Conservation (phyloP, 805 yeast species). For the Pichia nakasei region DNA sequence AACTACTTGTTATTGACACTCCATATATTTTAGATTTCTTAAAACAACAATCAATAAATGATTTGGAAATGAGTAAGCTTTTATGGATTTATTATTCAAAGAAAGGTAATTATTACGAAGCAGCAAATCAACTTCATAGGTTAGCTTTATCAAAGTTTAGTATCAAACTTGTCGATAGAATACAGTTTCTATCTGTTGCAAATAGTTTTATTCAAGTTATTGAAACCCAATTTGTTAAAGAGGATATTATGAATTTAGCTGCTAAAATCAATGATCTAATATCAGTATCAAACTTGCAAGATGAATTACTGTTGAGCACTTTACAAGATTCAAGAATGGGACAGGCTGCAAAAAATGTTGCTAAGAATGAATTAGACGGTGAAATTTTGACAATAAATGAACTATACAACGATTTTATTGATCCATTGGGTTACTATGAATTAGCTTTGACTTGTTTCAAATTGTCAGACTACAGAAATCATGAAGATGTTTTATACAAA, state of each 20-base stretch:
- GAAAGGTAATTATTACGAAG: conserved; percentile 65
- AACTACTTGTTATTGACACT: conserved; percentile 71
- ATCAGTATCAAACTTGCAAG: conserved; percentile 81
- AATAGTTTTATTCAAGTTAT: conserved; percentile 86
- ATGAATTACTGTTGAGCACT: conserved; percentile 48
- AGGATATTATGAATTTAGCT: conserved; percentile 63
- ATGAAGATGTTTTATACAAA: conserved; percentile 71
- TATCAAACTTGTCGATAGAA: conserved; percentile 60
- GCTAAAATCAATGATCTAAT: conserved; percentile 67
- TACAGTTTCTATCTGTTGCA: conserved; percentile 85
- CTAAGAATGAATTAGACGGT: conserved; percentile 48
- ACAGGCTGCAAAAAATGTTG: conserved; percentile 39
- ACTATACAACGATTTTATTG: conserved; percentile 77
- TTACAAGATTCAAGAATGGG: conserved; percentile 41
- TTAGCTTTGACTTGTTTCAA: conserved; percentile 71
- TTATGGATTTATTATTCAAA: conserved; percentile 87
- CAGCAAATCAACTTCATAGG: conserved; percentile 73
- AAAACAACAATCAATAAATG: conserved; percentile 53
- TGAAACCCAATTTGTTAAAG: conserved; percentile 68
- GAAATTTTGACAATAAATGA: conserved; percentile 66
- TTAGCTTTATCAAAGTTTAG: conserved; percentile 69
- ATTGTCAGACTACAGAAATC: conserved; percentile 75
- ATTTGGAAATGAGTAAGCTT: conserved; percentile 68
- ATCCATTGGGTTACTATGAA: conserved; percentile 81
- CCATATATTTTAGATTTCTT: conserved; percentile 73